A percentile compares a stretch with the other conserved stretches of the same genome.
Evolutionary conservation across 495 filamentous ascomycete species (phyloP).

Genomic region (Penicillium atrosanguineum): DNA sequence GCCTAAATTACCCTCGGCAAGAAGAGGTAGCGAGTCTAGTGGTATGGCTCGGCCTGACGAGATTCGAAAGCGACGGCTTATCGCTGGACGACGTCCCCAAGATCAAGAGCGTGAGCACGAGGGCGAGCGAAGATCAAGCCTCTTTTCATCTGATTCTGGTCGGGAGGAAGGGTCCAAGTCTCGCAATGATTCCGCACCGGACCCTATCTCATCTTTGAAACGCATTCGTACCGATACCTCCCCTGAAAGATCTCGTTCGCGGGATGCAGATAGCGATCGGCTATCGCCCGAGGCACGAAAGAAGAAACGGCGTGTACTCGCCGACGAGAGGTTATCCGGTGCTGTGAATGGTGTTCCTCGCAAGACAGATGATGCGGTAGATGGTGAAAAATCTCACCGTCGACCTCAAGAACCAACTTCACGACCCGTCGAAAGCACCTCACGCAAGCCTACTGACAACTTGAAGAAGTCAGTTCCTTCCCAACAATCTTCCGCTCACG

Average conservation of each 20-base stretch:
- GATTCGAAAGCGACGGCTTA: constrained; percentile 39
- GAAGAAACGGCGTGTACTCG: constrained; percentile 51
- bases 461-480: constrained; percentile 18
- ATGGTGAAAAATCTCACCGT: constrained; percentile 25
- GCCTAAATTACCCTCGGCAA: constrained; percentile 22
- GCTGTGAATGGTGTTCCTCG: constrained; percentile 32
- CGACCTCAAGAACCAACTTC: constrained; percentile 23
- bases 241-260: constrained; percentile 57
- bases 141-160: constrained; percentile 44
- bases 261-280: constrained; percentile 45
- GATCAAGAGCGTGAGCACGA: constrained; percentile 41
- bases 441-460: constrained; percentile 10
- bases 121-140: constrained; percentile 35
- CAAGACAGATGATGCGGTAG: constrained; percentile 21
- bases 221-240: constrained; percentile 65
- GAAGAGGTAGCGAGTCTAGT: constrained; percentile 37
- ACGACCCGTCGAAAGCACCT: constrained; percentile 8
- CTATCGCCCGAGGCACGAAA: constrained; percentile 36
- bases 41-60: constrained; percentile 34
- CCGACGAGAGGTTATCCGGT: constrained; percentile 39
- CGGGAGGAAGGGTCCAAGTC: constrained; percentile 34
- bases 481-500: constrained; percentile 13
- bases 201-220: constrained; percentile 45
- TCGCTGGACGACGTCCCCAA: constrained; percentile 43
- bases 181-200: constrained; percentile 34